Conservation (phyloP, 495 filamentous ascomycete genomes). For the Astrocystis sublimbata region DNA sequence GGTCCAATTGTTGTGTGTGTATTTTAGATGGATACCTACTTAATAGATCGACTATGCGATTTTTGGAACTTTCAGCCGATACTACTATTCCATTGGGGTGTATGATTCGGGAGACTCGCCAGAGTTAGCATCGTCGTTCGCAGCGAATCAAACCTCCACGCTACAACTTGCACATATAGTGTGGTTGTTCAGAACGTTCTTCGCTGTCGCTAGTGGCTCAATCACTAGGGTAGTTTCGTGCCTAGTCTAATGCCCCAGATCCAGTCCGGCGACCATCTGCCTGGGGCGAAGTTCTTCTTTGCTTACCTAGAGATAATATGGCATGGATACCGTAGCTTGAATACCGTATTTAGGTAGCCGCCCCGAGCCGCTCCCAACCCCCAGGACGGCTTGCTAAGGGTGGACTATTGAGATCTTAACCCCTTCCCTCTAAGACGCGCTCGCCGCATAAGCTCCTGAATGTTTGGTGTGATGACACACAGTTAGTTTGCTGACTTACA, state of each 20-base stretch:
- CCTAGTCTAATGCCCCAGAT: neutral
- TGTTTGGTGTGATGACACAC: too few relatives aligned
- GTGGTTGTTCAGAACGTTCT: neutral
- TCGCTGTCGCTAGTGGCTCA: neutral
- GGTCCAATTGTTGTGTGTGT: neutral
- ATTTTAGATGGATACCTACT: too few relatives aligned
- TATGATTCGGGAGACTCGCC: neutral
- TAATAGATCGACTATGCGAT: neutral
- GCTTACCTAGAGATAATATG: too few relatives aligned
- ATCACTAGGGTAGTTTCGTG: neutral
- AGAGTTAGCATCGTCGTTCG: neutral
- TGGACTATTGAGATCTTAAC: too few relatives aligned
- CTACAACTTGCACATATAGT: neutral
- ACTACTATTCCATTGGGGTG: neutral
- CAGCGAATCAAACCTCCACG: neutral
- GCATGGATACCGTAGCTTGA: too few relatives aligned
- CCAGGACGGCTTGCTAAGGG: too few relatives aligned
- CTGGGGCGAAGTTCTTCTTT: neutral
- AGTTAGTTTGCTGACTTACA: too few relatives aligned
- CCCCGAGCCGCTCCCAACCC: neutral
- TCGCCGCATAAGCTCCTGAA: too few relatives aligned
- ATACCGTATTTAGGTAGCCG: neutral
- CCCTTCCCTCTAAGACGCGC: too few relatives aligned
- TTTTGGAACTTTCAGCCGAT: neutral
- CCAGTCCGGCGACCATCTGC: neutral